These are phyloP conservation scores for Tetraselmis chui DNA, from an alignment of 139 green algal genomes.

Conservation along the genomic window DNA sequence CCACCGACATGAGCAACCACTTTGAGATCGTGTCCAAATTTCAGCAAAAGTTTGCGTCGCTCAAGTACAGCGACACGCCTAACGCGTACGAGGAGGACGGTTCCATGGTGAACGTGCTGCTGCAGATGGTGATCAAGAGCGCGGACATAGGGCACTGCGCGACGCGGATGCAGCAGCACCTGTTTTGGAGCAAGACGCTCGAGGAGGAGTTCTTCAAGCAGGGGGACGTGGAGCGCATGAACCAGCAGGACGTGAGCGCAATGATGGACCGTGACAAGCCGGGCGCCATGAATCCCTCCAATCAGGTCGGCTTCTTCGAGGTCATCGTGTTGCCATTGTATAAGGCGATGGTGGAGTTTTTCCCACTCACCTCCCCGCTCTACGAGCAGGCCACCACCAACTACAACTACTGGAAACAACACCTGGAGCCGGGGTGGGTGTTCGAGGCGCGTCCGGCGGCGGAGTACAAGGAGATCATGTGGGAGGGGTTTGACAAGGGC, in stretches of 20 bases:
- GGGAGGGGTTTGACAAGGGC: neutral
- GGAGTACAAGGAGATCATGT: neutral
- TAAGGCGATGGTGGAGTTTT: conserved; percentile 4
- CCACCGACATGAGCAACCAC: conserved; percentile 13
- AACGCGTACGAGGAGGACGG: neutral
- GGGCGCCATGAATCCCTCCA: neutral
- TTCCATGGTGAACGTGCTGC: conserved; percentile 7
- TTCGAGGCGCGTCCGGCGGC: neutral
- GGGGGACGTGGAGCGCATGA: conserved; percentile 12
- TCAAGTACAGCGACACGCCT: neutral
- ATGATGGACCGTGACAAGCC: neutral
- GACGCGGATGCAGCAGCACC: conserved; percentile 9
- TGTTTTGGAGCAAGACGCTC: conserved; percentile 21
- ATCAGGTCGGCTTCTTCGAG: conserved; percentile 13
- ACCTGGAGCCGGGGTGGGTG: neutral
- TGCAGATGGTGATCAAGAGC: conserved; percentile 32
- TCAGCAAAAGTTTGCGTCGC: neutral
- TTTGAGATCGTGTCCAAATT: conserved; percentile 10
- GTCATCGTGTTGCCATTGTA: conserved; percentile 8
- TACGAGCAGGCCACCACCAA: neutral
- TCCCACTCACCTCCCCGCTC: neutral
- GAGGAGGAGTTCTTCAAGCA: conserved; percentile 30
- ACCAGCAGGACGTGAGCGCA: neutral
- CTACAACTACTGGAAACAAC: neutral
- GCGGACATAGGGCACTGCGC: conserved; percentile 27